Conservation (phyloP, 208 protist species). For the Naegleria fowleri region DNA sequence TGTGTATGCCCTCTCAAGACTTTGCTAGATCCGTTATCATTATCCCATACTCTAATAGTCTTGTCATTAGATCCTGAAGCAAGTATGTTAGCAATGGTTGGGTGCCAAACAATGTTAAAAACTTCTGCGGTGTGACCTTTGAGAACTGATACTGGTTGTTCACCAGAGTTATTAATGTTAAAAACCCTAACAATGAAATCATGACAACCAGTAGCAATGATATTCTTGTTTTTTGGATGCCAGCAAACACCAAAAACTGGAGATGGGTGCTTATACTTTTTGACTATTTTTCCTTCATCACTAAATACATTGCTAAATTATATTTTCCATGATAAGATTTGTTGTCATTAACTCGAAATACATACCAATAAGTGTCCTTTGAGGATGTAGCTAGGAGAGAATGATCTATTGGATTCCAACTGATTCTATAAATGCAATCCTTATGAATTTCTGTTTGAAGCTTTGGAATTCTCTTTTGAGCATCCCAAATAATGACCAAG, state of each 20-base stretch:
- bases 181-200: conserved; percentile 70
- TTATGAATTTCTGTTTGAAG: conserved; percentile 52
- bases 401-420: conserved; percentile 58
- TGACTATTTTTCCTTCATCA: conserved; percentile 64
- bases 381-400: conserved; percentile 48
- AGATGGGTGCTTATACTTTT: conserved; percentile 52
- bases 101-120: conserved; percentile 66
- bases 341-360: conserved; percentile 51
- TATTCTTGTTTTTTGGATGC: conserved; percentile 55
- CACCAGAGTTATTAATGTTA: conserved; percentile 55
- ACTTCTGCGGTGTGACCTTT: conserved; percentile 67
- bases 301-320: conserved; percentile 53
- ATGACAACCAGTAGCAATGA: conserved; percentile 67
- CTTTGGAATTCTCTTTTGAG: conserved; percentile 51
- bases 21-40: conserved; percentile 10
- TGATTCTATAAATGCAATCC: conserved; percentile 59
- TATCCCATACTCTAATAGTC: conserved; percentile 76
- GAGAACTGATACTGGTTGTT: conserved; percentile 52
- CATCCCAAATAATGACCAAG: conserved; percentile 65
- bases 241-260: conserved; percentile 63
- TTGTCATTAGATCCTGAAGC: conserved; percentile 72
- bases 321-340: not conserved
- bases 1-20: conserved; percentile 62
- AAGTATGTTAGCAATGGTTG: conserved; percentile 60
- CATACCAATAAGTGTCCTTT: conserved; percentile 54